Base-by-base conservation (phyloP, 345 rosid genomes). In the Jatropha curcas region DNA sequence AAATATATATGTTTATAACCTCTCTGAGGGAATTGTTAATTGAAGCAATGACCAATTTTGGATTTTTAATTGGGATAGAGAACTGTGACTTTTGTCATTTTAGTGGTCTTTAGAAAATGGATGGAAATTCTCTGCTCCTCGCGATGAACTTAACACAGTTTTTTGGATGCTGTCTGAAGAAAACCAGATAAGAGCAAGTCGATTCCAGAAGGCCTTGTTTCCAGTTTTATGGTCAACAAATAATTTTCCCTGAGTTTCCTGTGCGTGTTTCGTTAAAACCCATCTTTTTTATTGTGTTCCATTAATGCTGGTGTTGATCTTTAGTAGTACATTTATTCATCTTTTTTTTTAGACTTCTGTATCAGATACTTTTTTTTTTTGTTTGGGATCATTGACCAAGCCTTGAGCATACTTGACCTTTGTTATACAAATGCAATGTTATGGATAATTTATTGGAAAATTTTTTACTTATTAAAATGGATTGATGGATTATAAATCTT, bases 401-500 rank as follows among this genome's bases (percentile, higher is more conserved):
- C 3, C 62, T 25, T 34, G 33, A 46, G 45, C 22, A 46, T 31
- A 16, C 30, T 73, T 41, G 10, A 65, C 56, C 63, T 39, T 62
- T 9, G 43, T 7, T 19, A 20, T 60, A 1, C 55, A 1, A 35
- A 66, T 56, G 33, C 45, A 37, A 28, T 28, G 37, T 68, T 17
- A 33, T n/a, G 25, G 16, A 7, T 57, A 25, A 39, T 68, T 55
- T 24, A 8, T 66, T 58, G 25, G 43, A 17, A 70, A 35, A 0
- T 19, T 71, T 60, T 46, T 10, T 63, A 19, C 58, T 19, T 27
- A 28, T 48, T 43, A 61, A n/a, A n/a, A 52, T 76, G 56, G 68
- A 57, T 58, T 74, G 39, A 74, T 73, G 68, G 65, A 24, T 67
- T 72, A 79, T 50, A 59, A 50, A 37, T 64, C 37, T 67, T 62